Evolutionary conservation across 768 basidiomycete species (phyloP), one percentile per base, ranked within the genome.

Genomic region (Kwoniella mangroviensis): DNA sequence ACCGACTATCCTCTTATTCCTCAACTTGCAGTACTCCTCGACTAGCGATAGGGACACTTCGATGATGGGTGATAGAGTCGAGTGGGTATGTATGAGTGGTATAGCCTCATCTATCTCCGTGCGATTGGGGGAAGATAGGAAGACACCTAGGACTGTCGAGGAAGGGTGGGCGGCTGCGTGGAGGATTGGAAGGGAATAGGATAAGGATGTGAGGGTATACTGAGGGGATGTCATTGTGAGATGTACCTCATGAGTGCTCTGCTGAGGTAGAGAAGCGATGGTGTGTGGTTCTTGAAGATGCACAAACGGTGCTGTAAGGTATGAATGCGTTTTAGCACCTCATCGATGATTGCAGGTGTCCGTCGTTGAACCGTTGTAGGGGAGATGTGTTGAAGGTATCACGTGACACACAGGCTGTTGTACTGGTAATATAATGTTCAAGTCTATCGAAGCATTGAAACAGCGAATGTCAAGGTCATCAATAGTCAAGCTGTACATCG

Each of bases 161-260:
- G 75, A 73, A 22, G 69, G 75, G 65, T 79, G 62, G 6, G 41
- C 24, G 11, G 76, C 76, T 9, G 76, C 69, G 41, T 79, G 78
- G 4, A 79, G 71, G 45, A 79, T 60, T 11, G 78, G 78, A 1
- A 77, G 58, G 26, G 74, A 45, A 49, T 73, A 77, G 12, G 76
- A 63, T n/a, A 43, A 3, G 2, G 72, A 34, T 1, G 65, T 66
- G 55, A 79, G 62, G 10, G 12, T 13, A 22, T 69, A 68, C 2
- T 55, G 19, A 10, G 45, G 67, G 49, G 12, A 13, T 6, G 51
- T 11, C 22, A 55, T 42, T 17, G 7, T 64, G 28, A 6, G 6
- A n/a, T 49, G 45, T 49, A 17, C 28, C 26, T 10, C 34, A n/a
- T n/a, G 26, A 5, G 41, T 11, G 62, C 17, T 24, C 26, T 34